Percentiles rank a stretch among this genome's conserved stretches.
phyloP scores from a whole-genome alignment of 2,329 filamentous ascomycete genomes.

The Ophiostoma sp. region DNA sequence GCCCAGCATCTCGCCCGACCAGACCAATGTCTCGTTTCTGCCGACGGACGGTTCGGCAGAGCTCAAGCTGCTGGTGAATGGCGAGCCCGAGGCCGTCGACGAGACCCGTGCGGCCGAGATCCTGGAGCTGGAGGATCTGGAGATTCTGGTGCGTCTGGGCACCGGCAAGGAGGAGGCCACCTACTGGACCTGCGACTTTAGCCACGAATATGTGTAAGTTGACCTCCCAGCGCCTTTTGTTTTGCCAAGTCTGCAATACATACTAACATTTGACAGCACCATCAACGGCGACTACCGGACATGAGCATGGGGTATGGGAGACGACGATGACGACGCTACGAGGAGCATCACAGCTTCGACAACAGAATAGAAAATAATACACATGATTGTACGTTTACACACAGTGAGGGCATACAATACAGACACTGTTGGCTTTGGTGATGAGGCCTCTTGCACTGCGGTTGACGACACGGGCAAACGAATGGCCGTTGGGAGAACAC shows the following conservation, averaged over 20 bases:
- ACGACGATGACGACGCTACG: background rate
- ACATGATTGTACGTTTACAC: background rate
- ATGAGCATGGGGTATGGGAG: constrained; percentile 36
- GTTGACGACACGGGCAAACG: background rate
- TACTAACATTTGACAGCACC: constrained; percentile 49
- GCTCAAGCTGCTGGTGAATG: constrained; percentile 73
- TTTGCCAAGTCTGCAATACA: background rate
- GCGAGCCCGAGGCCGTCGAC: constrained; percentile 77
- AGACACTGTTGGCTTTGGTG: background rate
- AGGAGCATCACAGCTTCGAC: background rate
- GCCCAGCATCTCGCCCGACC: constrained; percentile 58
- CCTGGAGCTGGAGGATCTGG: constrained; percentile 72
- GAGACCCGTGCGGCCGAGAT: constrained; percentile 77
- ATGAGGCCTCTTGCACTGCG: background rate
- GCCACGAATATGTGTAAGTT: constrained; percentile 68
- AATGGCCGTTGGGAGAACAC: background rate
- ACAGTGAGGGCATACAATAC: background rate
- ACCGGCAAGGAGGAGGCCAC: constrained; percentile 67
- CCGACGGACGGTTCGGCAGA: constrained; percentile 75
- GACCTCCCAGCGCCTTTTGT: background rate
- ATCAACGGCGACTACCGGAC: constrained; percentile 71
- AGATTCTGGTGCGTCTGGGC: constrained; percentile 73
- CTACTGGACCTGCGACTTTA: constrained; percentile 86
- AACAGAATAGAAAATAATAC: background rate
- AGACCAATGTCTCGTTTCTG: constrained; percentile 76